Conservation (phyloP, 2,329 filamentous ascomycete species). For the Cladosporium sp. region DNA sequence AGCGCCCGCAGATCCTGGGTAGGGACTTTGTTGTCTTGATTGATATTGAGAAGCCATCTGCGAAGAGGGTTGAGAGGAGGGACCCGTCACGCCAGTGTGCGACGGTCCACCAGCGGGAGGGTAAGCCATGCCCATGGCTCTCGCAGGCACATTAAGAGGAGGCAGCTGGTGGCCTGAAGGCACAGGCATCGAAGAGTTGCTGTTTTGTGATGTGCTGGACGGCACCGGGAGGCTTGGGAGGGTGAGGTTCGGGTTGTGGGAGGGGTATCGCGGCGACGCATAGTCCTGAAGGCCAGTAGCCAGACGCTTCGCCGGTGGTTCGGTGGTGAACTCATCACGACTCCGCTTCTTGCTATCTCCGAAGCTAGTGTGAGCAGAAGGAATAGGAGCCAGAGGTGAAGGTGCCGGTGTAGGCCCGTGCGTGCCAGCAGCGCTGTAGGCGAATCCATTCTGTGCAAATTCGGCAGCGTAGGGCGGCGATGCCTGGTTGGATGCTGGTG, state of each 20-base stretch:
- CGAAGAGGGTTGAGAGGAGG: constrained; percentile 17
- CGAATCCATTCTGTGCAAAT: constrained; percentile 30
- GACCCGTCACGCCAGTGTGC: constrained; percentile 14
- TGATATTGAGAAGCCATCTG: constrained; percentile 27
- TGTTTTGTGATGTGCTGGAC: constrained; percentile 32
- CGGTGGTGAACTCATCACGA: constrained; percentile 48
- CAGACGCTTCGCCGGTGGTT: constrained; percentile 51
- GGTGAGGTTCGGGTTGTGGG: constrained; percentile 51
- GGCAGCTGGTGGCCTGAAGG: constrained; percentile 47
- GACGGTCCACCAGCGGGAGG: constrained; percentile 49
- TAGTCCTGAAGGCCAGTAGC: constrained; percentile 21
- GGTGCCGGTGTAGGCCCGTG: constrained; percentile 38
- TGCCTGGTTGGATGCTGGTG: constrained; percentile 44
- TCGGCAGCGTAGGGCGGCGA: constrained; percentile 42
- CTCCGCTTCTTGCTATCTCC: constrained; percentile 48
- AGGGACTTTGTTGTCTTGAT: constrained; percentile 48
- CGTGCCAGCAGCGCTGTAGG: constrained; percentile 31
- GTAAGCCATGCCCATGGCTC: constrained; percentile 70
- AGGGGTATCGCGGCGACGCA: constrained; percentile 27
- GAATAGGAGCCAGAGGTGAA: constrained; percentile 38
- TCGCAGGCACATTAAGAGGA: constrained; percentile 53
- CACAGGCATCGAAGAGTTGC: not conserved
- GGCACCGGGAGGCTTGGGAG: constrained; percentile 66
- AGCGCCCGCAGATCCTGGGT: constrained; percentile 47
- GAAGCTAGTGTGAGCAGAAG: constrained; percentile 24